Conservation (phyloP, 371 early-diverging fungal species). For the Mucor velutinosus region DNA sequence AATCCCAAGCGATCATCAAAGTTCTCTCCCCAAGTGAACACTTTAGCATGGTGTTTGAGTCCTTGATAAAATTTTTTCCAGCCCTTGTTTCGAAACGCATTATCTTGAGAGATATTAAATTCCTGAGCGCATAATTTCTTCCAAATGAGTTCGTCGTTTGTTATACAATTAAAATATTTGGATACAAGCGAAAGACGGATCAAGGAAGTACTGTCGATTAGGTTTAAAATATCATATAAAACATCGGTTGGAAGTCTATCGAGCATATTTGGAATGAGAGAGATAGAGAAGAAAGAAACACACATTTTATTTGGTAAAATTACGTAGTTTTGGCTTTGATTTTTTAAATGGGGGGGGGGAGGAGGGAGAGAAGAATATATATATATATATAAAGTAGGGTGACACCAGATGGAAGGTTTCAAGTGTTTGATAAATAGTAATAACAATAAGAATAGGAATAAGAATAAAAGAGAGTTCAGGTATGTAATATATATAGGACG, state of each 20-base stretch:
- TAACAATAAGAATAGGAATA: neutral
- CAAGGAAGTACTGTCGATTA: constrained; percentile 27
- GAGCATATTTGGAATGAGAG: constrained; percentile 5
- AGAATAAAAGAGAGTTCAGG: neutral
- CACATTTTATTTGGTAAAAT: neutral
- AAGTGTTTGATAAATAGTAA: neutral
- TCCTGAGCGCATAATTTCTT: constrained; percentile 34
- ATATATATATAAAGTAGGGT: neutral
- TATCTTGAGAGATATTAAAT: constrained; percentile 37
- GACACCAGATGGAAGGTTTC: neutral
- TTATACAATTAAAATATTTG: constrained; percentile 23
- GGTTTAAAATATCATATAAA: constrained; percentile 24
- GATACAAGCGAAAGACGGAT: constrained; percentile 22
- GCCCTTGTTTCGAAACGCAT: constrained; percentile 35
- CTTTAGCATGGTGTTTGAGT: constrained; percentile 26
- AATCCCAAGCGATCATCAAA: constrained; percentile 32
- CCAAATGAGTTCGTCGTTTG: constrained; percentile 47
- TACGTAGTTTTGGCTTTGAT: neutral
- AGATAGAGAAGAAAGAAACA: constrained; percentile 4
- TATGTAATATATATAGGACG: neutral
- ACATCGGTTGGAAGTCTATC: constrained; percentile 22
- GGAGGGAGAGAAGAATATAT: neutral
- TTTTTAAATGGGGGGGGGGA: neutral
- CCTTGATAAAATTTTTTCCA: constrained; percentile 45
- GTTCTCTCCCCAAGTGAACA: constrained; percentile 51